Evolutionary conservation across 2,329 filamentous ascomycete genomes (phyloP).

Genomic region (Neonectria hederae): DNA sequence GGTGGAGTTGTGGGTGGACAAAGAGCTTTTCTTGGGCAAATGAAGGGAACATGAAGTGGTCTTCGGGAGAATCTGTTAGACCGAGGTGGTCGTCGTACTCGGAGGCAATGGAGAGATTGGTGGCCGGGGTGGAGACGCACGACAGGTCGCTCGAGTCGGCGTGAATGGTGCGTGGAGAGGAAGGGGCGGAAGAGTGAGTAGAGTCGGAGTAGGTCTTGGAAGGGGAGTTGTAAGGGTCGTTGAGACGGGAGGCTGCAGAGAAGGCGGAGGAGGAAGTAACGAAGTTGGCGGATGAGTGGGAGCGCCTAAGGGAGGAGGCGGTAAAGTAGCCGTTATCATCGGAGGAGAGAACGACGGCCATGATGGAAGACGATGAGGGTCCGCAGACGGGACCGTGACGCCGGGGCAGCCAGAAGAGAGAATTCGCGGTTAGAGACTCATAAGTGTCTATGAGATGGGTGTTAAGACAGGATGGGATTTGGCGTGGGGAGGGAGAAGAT

Average conservation of each 20-base stretch:
- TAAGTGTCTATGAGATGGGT: slow-evolving; percentile 30
- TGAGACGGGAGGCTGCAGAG: slow-evolving; percentile 57
- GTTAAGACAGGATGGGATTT: slow-evolving; percentile 20
- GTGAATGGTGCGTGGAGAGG: slow-evolving; percentile 63
- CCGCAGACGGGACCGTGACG: slow-evolving; percentile 36
- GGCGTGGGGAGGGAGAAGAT: slow-evolving; percentile 38
- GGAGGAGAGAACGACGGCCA: slow-evolving; percentile 66
- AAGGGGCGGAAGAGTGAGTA: slow-evolving; percentile 62
- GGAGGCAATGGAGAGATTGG: slow-evolving; percentile 69
- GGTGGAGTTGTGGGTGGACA: slow-evolving; percentile 43
- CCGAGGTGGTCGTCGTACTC: slow-evolving; percentile 62
- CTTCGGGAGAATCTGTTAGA: slow-evolving; percentile 56
- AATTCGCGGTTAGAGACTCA: slow-evolving; percentile 37
- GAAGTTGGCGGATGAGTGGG: slow-evolving; percentile 69
- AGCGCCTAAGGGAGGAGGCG: slow-evolving; percentile 63
- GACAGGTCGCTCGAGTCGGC: slow-evolving; percentile 66
- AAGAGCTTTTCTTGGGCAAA: slow-evolving; percentile 60
- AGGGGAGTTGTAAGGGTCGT: slow-evolving; percentile 56
- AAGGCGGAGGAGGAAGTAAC: slow-evolving; percentile 54
- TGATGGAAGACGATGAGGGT: slow-evolving; percentile 44
- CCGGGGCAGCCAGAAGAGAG: slow-evolving; percentile 33
- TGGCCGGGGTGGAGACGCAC: slow-evolving; percentile 70
- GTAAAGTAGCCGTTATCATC: slow-evolving; percentile 68
- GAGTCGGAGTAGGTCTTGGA: slow-evolving; percentile 58
- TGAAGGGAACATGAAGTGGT: slow-evolving; percentile 58